Percentiles rank a stretch among this genome's conserved stretches.
Evolutionary conservation across 352 stramenopile genomes (phyloP).

Genomic region (Phytophthora niederhauseri): DNA sequence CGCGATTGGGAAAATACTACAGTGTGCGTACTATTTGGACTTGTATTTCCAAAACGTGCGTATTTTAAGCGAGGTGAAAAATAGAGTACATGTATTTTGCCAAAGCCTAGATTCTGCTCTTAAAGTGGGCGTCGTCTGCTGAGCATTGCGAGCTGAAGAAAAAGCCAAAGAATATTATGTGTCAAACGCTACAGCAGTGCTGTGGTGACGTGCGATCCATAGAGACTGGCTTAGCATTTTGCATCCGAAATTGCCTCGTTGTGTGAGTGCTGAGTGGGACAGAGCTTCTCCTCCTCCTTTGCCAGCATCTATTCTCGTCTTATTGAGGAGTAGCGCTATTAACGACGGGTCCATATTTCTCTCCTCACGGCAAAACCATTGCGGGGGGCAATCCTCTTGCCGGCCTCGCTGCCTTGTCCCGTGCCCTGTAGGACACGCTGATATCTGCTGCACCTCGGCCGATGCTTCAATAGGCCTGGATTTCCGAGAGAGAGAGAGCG

Average conservation of each 20-base stretch:
- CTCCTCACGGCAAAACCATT: neutral
- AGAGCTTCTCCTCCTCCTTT: neutral
- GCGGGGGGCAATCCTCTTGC: neutral
- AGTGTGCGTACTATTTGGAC: neutral
- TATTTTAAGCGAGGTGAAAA: neutral
- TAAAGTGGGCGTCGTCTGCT: too few relatives aligned
- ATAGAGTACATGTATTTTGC: too few relatives aligned
- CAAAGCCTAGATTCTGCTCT: too few relatives aligned
- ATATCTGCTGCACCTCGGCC: neutral
- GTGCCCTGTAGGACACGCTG: neutral
- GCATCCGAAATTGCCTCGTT: slow-evolving; percentile 13
- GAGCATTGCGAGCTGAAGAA: too few relatives aligned
- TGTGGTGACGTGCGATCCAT: neutral
- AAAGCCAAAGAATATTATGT: neutral
- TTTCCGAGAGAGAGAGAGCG: too few relatives aligned
- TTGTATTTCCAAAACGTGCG: slow-evolving; percentile 4
- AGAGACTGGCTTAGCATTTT: slow-evolving; percentile 5
- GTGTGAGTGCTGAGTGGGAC: slow-evolving; percentile 3
- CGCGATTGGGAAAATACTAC: neutral
- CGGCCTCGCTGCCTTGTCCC: neutral
- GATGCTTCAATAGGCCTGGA: neutral
- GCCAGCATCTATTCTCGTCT: neutral
- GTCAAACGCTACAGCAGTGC: neutral
- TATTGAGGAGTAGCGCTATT: neutral
- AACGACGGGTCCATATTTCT: neutral